phyloP scores from a whole-genome alignment of 805 yeast genomes.

The Lachancea kluyveri region DNA sequence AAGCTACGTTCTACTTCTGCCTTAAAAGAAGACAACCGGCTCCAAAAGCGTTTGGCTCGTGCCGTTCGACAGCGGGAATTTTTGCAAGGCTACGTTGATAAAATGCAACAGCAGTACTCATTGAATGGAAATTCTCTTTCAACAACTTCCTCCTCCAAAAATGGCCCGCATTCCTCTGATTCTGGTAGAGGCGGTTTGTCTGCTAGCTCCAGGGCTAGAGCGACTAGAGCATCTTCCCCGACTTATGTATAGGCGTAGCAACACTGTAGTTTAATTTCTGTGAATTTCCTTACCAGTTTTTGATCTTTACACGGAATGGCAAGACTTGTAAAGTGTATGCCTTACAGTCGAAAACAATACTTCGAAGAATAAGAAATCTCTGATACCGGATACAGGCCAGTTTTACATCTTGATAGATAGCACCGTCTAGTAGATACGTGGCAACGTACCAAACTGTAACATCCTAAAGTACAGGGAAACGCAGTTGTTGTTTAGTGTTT shows the following conservation, averaged over 20 bases:
- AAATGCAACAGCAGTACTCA: conserved; percentile 14
- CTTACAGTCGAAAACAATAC: not conserved
- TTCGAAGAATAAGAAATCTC: no score
- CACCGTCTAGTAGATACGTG: no score
- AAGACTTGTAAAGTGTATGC: not conserved
- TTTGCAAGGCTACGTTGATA: conserved; percentile 18
- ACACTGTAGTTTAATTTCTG: not conserved
- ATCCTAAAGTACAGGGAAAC: no score
- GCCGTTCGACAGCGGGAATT: conserved; percentile 15
- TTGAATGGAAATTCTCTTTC: conserved; percentile 8
- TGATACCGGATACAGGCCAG: no score
- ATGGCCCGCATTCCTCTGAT: conserved; percentile 1
- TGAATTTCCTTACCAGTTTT: not conserved
- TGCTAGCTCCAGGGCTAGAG: conserved; percentile 7
- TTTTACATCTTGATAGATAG: no score
- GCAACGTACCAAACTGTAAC: no score
- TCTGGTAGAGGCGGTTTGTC: no score
- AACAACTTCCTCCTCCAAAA: conserved; percentile 10
- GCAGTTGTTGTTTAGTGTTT: no score
- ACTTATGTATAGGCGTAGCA: not conserved
- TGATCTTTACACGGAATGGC: not conserved
- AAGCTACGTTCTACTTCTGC: conserved; percentile 19
- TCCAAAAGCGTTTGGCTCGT: conserved; percentile 12
- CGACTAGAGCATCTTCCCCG: conserved; percentile 6
- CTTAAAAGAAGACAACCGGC: conserved; percentile 8